Conservation (phyloP, 768 basidiomycete genomes). For the Calvatia gigantea region DNA sequence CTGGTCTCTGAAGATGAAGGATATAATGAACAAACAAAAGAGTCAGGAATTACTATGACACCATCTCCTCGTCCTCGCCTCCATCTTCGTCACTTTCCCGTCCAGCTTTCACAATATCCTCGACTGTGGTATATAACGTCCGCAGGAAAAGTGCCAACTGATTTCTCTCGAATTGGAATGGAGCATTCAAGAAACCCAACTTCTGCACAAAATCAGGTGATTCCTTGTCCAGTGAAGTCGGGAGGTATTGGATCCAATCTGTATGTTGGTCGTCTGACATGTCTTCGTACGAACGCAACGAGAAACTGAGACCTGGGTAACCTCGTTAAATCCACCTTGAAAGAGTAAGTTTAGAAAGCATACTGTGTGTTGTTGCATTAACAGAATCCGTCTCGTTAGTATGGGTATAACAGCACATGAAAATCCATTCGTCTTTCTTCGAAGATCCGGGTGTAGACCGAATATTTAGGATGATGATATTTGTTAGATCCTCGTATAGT, state of each 20-base stretch:
- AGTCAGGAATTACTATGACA: constrained; percentile 12
- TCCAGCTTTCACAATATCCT: constrained; percentile 38
- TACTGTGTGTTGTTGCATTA: constrained; percentile 33
- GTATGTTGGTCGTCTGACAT: constrained; percentile 33
- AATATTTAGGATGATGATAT: constrained; percentile 66
- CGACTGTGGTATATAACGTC: constrained; percentile 39
- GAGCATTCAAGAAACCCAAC: constrained; percentile 55
- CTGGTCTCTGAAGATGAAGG: neutral
- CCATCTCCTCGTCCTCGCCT: constrained; percentile 21
- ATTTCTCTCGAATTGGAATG: constrained; percentile 66
- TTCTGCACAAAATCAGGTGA: constrained; percentile 47
- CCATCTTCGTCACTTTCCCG: constrained; percentile 28
- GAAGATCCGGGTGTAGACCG: constrained; percentile 36
- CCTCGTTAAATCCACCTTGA: constrained; percentile 4
- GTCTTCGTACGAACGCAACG: constrained; percentile 46
- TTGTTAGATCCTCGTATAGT: constrained; percentile 86
- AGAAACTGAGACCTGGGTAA: constrained; percentile 58
- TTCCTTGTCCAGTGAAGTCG: constrained; percentile 64
- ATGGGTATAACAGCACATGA: constrained; percentile 68
- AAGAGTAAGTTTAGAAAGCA: constrained; percentile 17
- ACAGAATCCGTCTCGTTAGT: constrained; percentile 27
- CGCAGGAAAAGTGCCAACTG: constrained; percentile 68
- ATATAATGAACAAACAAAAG: constrained; percentile 3
- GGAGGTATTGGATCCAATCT: constrained; percentile 56
- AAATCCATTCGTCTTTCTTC: constrained; percentile 55